Evolutionary conservation across 2,329 filamentous ascomycete genomes (phyloP).

Genomic region (Alternaria rosae): DNA sequence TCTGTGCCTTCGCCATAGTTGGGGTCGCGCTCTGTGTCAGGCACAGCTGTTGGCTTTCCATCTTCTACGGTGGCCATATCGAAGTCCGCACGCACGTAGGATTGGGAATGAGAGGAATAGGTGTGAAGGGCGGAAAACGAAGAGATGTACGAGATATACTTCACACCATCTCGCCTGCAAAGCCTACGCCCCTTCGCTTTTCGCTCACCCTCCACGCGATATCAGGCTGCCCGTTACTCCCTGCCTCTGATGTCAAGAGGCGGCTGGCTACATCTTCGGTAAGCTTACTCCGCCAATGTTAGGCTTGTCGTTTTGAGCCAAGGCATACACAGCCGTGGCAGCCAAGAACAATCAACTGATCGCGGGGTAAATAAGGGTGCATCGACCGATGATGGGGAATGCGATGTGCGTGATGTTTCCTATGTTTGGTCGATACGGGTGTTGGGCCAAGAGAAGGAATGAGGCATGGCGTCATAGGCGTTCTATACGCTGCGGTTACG

Average conservation of each 20-base stretch:
- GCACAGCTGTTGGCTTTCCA: conserved; percentile 24
- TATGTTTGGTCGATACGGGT: conserved; percentile 12
- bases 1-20: conserved; percentile 26
- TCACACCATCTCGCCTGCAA: background rate
- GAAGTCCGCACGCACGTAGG: background rate
- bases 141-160: background rate
- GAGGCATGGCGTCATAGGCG: conserved; percentile 32
- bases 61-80: conserved; percentile 20
- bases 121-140: background rate
- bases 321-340: conserved; percentile 19
- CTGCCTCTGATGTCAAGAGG: conserved; percentile 25
- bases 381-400: conserved; percentile 20
- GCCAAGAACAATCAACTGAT: conserved; percentile 17
- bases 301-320: conserved; percentile 21
- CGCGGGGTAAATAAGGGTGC: conserved; percentile 12
- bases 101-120: too few relatives aligned
- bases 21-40: conserved; percentile 34
- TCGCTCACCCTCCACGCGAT: background rate
- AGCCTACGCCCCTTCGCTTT: background rate
- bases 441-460: conserved; percentile 28
- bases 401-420: conserved; percentile 8
- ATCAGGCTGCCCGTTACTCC: background rate
- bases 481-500: conserved; percentile 2
- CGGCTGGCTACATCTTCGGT: conserved; percentile 18
- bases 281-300: conserved; percentile 25